phyloP scores from a whole-genome alignment of 1,139 yeast genomes.

The Suzukiozyma palmioleophila region DNA sequence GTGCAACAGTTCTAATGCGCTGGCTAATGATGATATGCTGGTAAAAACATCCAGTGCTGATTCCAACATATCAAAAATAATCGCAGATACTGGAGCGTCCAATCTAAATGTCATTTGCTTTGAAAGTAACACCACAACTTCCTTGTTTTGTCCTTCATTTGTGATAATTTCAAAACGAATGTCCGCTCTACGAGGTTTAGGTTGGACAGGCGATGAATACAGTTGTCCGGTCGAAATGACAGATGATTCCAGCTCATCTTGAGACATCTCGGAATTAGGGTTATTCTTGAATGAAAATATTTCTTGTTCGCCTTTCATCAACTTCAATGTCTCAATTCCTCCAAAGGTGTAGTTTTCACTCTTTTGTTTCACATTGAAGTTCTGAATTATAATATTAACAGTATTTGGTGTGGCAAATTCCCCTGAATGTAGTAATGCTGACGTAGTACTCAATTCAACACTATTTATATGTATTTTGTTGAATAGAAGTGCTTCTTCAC shows the following conservation, averaged over 20 bases:
- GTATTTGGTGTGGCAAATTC: constrained; percentile 26
- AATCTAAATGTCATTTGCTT: background rate
- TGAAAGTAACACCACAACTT: constrained; percentile 2
- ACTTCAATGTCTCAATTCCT: constrained; percentile 31
- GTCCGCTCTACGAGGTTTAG: background rate
- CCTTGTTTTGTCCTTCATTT: background rate
- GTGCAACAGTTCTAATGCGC: background rate
- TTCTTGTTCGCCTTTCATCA: constrained; percentile 2
- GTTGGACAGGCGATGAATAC: background rate
- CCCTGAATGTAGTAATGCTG: constrained; percentile 40
- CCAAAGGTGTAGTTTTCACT: constrained; percentile 43
- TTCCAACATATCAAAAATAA: background rate
- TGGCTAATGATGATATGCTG: background rate
- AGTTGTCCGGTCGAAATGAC: background rate
- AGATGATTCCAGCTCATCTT: constrained; percentile 2
- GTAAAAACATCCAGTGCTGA: background rate
- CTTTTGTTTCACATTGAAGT: constrained; percentile 40
- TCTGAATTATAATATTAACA: constrained; percentile 24
- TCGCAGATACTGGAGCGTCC: background rate
- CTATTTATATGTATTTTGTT: constrained; percentile 29
- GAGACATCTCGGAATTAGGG: background rate
- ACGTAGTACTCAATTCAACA: constrained; percentile 38
- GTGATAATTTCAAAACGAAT: constrained; percentile 2
- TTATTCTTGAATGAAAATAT: constrained; percentile 1
- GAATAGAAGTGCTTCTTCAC: constrained; percentile 18